A percentile compares a stretch with the other conserved stretches of the same genome.
phyloP scores from a whole-genome alignment of 257 asterid species.

The Petunia secreta region DNA sequence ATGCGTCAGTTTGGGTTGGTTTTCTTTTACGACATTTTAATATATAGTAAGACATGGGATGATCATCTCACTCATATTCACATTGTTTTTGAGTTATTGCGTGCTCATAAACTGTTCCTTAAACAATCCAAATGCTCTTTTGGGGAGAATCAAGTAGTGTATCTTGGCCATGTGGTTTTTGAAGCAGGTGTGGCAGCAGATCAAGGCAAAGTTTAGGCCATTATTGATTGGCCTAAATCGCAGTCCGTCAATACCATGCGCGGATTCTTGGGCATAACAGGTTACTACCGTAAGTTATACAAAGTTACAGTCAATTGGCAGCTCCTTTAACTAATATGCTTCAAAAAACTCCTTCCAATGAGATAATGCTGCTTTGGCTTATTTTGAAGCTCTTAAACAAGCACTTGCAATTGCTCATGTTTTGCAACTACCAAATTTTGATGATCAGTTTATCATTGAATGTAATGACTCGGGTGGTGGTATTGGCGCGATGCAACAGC shows the following conservation, averaged over 20 bases:
- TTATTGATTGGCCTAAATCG: slow-evolving; percentile 28
- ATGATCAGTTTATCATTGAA: not conserved
- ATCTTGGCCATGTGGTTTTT: slow-evolving; percentile 21
- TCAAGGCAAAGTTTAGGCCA: not conserved
- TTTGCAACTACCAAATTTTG: not conserved
- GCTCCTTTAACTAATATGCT: not conserved
- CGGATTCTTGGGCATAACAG: slow-evolving; percentile 30
- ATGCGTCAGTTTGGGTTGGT: not conserved
- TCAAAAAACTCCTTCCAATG: not conserved
- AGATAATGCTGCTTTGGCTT: not conserved
- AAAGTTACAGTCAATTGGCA: slow-evolving; percentile 26
- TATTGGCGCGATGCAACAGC: not conserved
- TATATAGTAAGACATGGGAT: not conserved
- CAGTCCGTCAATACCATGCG: not conserved
- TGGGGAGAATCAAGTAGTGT: not conserved
- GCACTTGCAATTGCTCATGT: slow-evolving; percentile 8
- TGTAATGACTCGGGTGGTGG: slow-evolving; percentile 1
- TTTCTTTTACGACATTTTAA: not conserved
- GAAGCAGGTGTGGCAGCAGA: slow-evolving; percentile 15
- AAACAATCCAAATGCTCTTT: no score
- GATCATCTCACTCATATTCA: not conserved
- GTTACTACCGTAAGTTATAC: slow-evolving; percentile 24
- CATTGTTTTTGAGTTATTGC: not conserved
- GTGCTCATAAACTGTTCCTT: not conserved
- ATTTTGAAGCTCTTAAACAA: not conserved